These are phyloP conservation scores for Ceratocystis eucalypticola DNA, from an alignment of 2,329 filamentous ascomycete genomes.

Conservation along the genomic window DNA sequence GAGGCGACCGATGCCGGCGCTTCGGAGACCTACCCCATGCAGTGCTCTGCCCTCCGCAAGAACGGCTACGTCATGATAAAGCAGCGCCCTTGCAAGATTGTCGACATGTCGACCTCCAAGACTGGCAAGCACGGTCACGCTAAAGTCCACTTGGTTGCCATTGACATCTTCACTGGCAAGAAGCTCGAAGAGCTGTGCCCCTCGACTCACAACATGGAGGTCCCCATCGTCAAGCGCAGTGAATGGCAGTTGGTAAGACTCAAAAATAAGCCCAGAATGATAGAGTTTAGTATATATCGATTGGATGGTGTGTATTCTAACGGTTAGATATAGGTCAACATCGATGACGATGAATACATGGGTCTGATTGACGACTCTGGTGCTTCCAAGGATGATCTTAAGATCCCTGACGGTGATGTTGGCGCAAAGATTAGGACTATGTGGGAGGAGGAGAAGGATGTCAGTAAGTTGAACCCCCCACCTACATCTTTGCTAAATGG, in stretches of 20 bases:
- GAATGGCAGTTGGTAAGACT: constrained; percentile 86
- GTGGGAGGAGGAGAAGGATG: constrained; percentile 83
- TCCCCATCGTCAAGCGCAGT: constrained; percentile 79
- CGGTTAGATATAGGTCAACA: constrained; percentile 54
- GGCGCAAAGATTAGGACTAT: constrained; percentile 75
- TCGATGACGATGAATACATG: constrained; percentile 88
- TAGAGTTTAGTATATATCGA: constrained; percentile 18
- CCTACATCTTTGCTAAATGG: background rate
- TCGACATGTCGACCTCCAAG: constrained; percentile 99
- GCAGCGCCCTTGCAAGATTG: constrained; percentile 98
- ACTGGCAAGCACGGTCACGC: constrained; percentile 99
- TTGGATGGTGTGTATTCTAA: background rate
- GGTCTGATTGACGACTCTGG: constrained; percentile 83
- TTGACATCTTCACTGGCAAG: constrained; percentile 99
- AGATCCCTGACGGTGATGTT: constrained; percentile 77
- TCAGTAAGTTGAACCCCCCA: constrained; percentile 51
- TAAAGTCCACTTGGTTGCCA: constrained; percentile 96
- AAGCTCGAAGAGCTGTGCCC: constrained; percentile 98
- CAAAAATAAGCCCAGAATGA: background rate
- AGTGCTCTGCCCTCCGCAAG: constrained; percentile 99
- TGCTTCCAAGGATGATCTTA: constrained; percentile 86
- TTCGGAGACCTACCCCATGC: constrained; percentile 88
- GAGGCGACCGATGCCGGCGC: constrained; percentile 93
- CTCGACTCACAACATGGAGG: constrained; percentile 96
- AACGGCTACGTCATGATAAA: constrained; percentile 99